These are phyloP conservation scores for Phytophthora uliginosa DNA, from an alignment of 352 stramenopile species.

Conservation along the genomic window DNA sequence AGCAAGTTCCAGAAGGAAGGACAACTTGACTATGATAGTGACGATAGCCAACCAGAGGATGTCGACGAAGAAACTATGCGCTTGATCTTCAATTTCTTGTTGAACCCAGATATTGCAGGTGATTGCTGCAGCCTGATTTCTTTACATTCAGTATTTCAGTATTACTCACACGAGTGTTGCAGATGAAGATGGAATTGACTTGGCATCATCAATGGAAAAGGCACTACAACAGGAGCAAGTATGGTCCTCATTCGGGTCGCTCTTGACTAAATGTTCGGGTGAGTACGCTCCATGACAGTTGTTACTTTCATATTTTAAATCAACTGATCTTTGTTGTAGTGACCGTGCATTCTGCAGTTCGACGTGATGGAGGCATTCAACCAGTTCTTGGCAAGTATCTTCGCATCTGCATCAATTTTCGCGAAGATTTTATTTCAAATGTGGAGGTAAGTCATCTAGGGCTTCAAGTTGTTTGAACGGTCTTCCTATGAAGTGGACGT, in stretches of 20 bases:
- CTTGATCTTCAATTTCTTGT: conserved; percentile 40
- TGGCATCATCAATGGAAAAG: conserved; percentile 54
- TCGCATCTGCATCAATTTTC: conserved; percentile 49
- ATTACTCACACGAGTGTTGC: neutral
- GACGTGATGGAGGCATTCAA: conserved; percentile 8
- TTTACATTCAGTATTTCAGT: neutral
- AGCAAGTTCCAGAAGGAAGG: conserved; percentile 9
- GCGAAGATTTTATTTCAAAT: conserved; percentile 46
- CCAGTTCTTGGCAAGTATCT: conserved; percentile 43
- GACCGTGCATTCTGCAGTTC: conserved; percentile 26
- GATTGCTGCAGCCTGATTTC: neutral
- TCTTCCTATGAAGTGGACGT: neutral
- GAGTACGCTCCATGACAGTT: neutral
- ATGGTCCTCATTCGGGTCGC: conserved; percentile 39
- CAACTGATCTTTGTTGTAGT: conserved; percentile 18
- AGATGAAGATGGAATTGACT: conserved; percentile 69
- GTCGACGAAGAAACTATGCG: conserved; percentile 29
- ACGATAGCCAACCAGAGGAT: conserved; percentile 23
- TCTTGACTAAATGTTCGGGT: conserved; percentile 58
- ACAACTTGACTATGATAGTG: conserved; percentile 14
- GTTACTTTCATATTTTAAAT: neutral
- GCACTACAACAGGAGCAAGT: conserved; percentile 52
- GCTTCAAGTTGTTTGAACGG: neutral
- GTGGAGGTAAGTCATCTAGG: conserved; percentile 42
- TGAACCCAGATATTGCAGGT: conserved; percentile 49